Base-by-base conservation (phyloP, 1,284 basidiomycete species). In the Boletus chippewaensis region DNA sequence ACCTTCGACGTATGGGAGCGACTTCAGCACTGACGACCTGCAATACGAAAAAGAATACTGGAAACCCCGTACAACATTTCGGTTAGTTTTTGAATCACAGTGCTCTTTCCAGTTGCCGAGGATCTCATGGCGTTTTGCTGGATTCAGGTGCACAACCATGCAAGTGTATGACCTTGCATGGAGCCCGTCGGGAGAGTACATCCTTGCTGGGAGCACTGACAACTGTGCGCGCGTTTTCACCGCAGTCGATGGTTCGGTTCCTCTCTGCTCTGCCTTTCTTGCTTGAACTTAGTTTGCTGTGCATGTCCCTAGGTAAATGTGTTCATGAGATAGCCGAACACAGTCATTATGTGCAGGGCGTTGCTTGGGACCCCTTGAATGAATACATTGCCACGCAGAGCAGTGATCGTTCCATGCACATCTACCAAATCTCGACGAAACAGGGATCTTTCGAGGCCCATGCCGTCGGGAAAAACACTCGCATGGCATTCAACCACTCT, bases 161-260 rank as follows among this genome's bases (percentile, higher is more conserved):
- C 94, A 98, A 68, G 92, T 99, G 11, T 98, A 99, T 67, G 95
- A 99, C 68, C 75, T 99, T 41, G 91, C 94, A 0, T 99, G 95
- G 95, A 94, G 91, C 57, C 96, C 96, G 0, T 87, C 89, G 22
- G 93, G 95, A 42, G 91, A 95, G 60, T 95, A 91, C 58, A 80
- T 99, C 53, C 81, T 98, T 46, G 87, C 93, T 12, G 95, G 95
- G 9, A 95, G 92, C 61, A 98, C 95, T 4, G 96, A 99, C 68
- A 97, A 98, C 64, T 90, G 87, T 3, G 95, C 94, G 0, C 76
- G 92, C 42, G 84, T 97, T 49, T 94, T 90, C 70, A 80, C 83
- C 18, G 76, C 84, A 3, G 74, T 71, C 16, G 89, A 94, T 64
- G 92, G 90, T 86, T 57, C 52, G 65, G 68, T 47, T 32, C 9